phyloP scores from a whole-genome alignment of 1,284 basidiomycete species.

The Cronartium quercuum region DNA sequence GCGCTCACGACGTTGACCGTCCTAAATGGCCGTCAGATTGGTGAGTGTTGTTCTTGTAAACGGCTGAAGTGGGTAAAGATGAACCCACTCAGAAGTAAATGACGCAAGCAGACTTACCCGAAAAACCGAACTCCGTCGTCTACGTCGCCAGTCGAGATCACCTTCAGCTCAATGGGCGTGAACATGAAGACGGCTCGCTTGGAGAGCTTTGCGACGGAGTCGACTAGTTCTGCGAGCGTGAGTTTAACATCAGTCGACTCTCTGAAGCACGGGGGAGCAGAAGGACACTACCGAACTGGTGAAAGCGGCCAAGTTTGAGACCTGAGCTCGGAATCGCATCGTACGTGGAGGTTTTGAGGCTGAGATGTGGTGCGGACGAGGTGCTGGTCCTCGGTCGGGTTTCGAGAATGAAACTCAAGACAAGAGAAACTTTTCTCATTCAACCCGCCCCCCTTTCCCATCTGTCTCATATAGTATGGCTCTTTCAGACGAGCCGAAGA shows the following conservation, averaged over 20 bases:
- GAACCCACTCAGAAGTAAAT: neutral
- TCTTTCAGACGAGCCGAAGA: no score
- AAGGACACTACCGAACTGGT: constrained; percentile 12
- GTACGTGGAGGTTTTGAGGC: no score
- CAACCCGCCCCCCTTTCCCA: no score
- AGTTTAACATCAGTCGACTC: neutral
- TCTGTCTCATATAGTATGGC: no score
- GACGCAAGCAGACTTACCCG: constrained; percentile 9
- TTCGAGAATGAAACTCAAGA: no score
- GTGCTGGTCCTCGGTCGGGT: no score
- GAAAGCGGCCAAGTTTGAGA: constrained; percentile 22
- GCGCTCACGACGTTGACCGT: constrained; percentile 8
- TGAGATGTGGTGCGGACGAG: no score
- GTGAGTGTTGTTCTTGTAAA: neutral
- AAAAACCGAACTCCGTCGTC: constrained; percentile 30
- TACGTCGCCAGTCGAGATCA: constrained; percentile 21
- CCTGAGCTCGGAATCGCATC: constrained; percentile 20
- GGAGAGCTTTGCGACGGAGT: constrained; percentile 26
- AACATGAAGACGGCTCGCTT: constrained; percentile 25
- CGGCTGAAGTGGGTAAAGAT: no score
- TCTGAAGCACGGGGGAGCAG: no score
- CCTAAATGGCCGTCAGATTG: neutral
- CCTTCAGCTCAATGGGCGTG: neutral
- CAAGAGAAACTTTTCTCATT: no score
- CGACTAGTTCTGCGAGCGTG: constrained; percentile 15